phyloP scores from a whole-genome alignment of 441 rosid genomes.

The Daphne laureola region DNA sequence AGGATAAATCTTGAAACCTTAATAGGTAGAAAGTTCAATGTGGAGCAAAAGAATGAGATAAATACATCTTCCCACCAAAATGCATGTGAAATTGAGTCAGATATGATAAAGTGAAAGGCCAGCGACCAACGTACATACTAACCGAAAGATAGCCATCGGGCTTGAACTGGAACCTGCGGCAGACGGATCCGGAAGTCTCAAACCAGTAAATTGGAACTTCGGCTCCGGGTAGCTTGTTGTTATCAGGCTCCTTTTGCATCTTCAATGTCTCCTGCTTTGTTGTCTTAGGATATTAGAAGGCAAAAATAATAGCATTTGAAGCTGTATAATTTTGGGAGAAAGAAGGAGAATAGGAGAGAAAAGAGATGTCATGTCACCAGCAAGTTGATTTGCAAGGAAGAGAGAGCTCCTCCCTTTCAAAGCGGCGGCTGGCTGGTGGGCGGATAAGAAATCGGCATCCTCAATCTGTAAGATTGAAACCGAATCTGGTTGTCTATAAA shows the following conservation, averaged over 20 bases:
- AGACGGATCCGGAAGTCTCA: conserved; percentile 63
- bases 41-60: too few species aligned
- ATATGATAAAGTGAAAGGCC: not conserved
- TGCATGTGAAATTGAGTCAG: conserved; percentile 9
- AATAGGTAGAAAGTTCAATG: too few species aligned
- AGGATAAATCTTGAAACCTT: too few species aligned
- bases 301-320: too few species aligned
- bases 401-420: not conserved
- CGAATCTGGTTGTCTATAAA: too few species aligned
- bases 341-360: not conserved
- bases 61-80: too few species aligned
- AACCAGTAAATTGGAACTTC: conserved; percentile 52
- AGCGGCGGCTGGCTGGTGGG: conserved; percentile 1
- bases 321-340: too few species aligned
- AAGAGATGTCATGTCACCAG: conserved; percentile 5
- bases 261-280: conserved; percentile 40
- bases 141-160: conserved; percentile 76
- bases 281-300: not conserved
- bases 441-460: conserved; percentile 7
- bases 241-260: conserved; percentile 41
- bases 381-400: conserved; percentile 5
- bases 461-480: too few species aligned
- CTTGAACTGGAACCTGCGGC: conserved; percentile 58
- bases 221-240: conserved; percentile 16
- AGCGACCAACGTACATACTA: conserved; percentile 10